Conservation (phyloP, 441 rosid species). For the Corymbia calophylla region DNA sequence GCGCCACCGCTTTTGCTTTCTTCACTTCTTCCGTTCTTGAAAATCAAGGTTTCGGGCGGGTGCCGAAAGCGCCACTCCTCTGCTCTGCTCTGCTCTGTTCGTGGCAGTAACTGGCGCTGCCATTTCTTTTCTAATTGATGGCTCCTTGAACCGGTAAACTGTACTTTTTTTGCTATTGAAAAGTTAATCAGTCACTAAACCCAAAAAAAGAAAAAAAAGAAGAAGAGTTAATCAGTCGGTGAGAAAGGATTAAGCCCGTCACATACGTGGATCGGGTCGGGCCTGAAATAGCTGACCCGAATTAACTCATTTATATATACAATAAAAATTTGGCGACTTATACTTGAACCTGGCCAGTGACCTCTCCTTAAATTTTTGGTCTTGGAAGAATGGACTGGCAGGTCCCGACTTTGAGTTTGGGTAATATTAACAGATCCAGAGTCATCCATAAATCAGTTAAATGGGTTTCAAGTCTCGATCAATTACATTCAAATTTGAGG, state of each 20-base stretch:
- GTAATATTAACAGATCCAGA: fast-evolving
- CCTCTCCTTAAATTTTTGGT: too few relatives aligned
- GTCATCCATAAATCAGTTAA: fast-evolving
- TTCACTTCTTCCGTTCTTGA: background rate
- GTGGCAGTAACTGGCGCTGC: background rate
- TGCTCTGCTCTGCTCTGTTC: background rate
- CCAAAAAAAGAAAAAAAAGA: background rate
- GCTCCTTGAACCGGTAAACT: background rate
- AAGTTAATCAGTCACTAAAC: background rate
- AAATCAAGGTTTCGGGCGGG: background rate
- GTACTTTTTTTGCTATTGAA: background rate
- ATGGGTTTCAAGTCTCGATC: fast-evolving
- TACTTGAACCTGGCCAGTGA: background rate
- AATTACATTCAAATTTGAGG: background rate
- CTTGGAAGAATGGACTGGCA: background rate
- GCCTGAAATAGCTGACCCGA: too few relatives aligned
- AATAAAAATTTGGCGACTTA: background rate
- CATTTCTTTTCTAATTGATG: background rate
- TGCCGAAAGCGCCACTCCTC: background rate
- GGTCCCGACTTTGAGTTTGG: fast-evolving
- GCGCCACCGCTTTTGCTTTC: background rate
- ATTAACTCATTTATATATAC: too few relatives aligned
- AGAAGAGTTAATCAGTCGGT: too few relatives aligned
- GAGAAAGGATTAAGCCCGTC: background rate
- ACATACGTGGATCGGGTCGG: background rate